Conservation (phyloP, 1,284 basidiomycete species). For the Leccinum cinnamomeum region DNA sequence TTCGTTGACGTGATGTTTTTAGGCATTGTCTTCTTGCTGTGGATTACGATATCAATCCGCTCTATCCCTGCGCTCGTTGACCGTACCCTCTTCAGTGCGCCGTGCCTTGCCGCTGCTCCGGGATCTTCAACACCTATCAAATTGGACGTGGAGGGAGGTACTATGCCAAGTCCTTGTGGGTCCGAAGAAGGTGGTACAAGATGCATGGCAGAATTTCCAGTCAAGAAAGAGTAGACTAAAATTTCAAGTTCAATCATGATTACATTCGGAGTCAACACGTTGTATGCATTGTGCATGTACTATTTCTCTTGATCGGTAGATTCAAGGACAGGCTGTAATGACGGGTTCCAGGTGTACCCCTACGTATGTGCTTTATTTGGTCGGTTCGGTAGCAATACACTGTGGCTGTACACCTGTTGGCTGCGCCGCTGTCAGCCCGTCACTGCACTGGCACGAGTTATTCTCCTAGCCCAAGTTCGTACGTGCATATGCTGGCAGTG, state of each 20-base stretch:
- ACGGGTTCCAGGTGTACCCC: background rate
- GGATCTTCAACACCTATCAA: background rate
- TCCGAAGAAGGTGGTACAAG: background rate
- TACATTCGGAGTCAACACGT: background rate
- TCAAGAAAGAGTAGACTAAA: slow-evolving; percentile 3
- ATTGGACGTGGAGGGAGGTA: slow-evolving; percentile 16
- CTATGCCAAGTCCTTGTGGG: background rate
- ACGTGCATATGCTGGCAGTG: slow-evolving; percentile 15
- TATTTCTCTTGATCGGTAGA: background rate
- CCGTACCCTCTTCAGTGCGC: slow-evolving; percentile 46
- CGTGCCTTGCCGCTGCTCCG: slow-evolving; percentile 32
- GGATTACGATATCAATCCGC: slow-evolving; percentile 43
- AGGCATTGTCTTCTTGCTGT: slow-evolving; percentile 47
- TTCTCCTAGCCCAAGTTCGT: slow-evolving; percentile 15
- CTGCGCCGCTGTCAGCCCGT: background rate
- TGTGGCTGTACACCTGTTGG: background rate
- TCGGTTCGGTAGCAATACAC: background rate
- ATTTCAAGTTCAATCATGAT: background rate
- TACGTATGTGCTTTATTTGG: background rate
- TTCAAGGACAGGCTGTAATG: background rate
- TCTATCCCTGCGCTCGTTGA: slow-evolving; percentile 44
- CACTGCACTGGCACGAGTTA: background rate
- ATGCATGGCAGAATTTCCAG: background rate
- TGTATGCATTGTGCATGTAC: background rate
- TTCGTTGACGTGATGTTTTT: slow-evolving; percentile 7